Conservation (phyloP, 306 rosid genomes). For the Quercus glauca region DNA sequence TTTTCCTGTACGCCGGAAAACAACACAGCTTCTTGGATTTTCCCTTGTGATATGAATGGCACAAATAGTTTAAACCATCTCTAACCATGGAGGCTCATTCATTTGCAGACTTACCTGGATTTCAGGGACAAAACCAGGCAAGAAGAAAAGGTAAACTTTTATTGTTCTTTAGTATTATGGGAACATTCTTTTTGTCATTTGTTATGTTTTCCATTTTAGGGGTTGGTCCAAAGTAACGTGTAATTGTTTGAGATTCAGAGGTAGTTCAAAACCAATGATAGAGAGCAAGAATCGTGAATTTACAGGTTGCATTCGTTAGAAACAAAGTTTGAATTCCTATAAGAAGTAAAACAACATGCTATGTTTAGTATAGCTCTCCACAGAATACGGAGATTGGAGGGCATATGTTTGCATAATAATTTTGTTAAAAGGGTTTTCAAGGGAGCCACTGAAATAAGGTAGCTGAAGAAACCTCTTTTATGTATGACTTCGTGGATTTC, state of each 20-base stretch:
- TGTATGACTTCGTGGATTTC: too few species aligned
- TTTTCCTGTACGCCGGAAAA: constrained; percentile 34
- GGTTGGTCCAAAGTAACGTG: background rate
- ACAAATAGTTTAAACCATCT: background rate
- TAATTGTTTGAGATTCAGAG: background rate
- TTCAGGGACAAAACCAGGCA: background rate
- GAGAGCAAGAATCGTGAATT: background rate
- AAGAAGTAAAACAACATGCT: background rate
- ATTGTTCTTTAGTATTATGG: background rate
- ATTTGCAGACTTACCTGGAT: background rate
- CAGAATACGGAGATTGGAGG: background rate
- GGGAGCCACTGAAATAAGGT: too few species aligned
- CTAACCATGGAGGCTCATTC: background rate
- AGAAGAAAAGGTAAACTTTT: background rate
- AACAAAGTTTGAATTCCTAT: background rate
- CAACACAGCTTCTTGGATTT: too few species aligned
- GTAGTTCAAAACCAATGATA: background rate
- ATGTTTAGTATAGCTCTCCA: background rate
- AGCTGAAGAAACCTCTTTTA: too few species aligned
- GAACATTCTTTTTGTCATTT: background rate
- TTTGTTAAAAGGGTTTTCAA: too few species aligned
- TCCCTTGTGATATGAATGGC: background rate
- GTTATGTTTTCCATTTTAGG: background rate
- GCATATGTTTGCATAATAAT: too few species aligned
- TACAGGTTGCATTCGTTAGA: background rate